Conservation (phyloP, 805 yeast species). For the Suhomyces sp. region DNA sequence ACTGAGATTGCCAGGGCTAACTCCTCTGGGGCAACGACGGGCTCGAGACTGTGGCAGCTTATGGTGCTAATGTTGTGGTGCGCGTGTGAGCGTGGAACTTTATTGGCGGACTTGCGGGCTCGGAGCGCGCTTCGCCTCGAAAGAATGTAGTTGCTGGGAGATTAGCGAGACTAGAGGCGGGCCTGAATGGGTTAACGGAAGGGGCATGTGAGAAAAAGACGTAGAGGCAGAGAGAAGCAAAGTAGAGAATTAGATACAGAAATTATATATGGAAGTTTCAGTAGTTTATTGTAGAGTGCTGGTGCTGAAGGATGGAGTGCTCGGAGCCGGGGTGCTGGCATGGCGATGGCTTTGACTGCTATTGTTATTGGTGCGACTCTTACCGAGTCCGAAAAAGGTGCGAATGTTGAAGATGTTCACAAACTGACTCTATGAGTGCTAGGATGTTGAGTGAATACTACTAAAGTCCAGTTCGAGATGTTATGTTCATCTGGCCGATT, state of each 20-base stretch:
- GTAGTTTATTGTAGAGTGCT: too few species aligned
- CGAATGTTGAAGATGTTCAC: too few species aligned
- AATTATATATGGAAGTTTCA: too few species aligned
- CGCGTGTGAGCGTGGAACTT: neutral
- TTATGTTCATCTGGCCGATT: too few species aligned
- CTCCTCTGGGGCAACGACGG: neutral
- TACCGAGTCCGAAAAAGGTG: too few species aligned
- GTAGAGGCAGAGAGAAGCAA: neutral
- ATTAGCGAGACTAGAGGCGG: conserved; percentile 1
- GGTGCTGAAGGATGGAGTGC: too few species aligned
- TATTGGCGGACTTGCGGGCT: neutral
- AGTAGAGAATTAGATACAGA: neutral
- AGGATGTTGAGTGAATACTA: too few species aligned
- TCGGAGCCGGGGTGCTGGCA: too few species aligned
- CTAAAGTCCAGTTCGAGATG: too few species aligned
- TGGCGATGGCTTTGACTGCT: too few species aligned
- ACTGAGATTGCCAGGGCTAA: neutral
- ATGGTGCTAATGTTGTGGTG: neutral
- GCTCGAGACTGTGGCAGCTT: neutral
- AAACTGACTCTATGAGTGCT: too few species aligned
- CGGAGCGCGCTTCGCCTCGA: neutral
- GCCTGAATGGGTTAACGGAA: neutral
- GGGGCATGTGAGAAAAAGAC: neutral
- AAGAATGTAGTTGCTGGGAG: neutral
- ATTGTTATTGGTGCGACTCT: too few species aligned